Evolutionary conservation across 768 basidiomycete genomes (phyloP).

Genomic region (Boletellus ananiceps): DNA sequence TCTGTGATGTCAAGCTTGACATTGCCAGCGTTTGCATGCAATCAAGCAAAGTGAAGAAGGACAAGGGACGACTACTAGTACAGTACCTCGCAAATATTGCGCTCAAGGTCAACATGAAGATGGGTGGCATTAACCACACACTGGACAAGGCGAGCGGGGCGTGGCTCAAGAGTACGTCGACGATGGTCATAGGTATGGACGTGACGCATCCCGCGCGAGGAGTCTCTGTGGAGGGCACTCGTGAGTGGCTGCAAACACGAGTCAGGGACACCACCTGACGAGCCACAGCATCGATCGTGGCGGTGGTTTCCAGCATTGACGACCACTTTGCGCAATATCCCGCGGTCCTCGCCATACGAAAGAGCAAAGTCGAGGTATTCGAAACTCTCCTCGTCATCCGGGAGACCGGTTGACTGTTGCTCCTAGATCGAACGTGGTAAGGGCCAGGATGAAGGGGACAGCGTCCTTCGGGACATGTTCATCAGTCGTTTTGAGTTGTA

Average conservation of each 20-base stretch:
- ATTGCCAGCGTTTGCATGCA: slow-evolving; percentile 69
- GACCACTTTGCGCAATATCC: slow-evolving; percentile 45
- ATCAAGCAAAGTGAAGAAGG: slow-evolving; percentile 49
- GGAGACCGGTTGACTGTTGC: background rate
- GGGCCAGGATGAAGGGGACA: slow-evolving; percentile 32
- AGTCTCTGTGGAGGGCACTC: slow-evolving; percentile 49
- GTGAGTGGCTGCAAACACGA: slow-evolving; percentile 11
- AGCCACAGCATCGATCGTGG: slow-evolving; percentile 42
- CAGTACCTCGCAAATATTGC: slow-evolving; percentile 55
- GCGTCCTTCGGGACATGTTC: slow-evolving; percentile 43
- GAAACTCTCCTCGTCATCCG: background rate
- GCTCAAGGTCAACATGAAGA: slow-evolving; percentile 53
- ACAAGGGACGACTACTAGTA: slow-evolving; percentile 46
- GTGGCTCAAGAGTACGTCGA: slow-evolving; percentile 40
- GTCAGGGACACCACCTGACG: background rate
- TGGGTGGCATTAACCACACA: slow-evolving; percentile 50
- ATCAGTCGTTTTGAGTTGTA: slow-evolving; percentile 41
- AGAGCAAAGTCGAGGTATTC: slow-evolving; percentile 63
- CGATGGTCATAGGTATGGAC: slow-evolving; percentile 56
- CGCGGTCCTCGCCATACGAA: slow-evolving; percentile 42
- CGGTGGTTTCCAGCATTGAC: slow-evolving; percentile 51
- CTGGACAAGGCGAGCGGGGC: slow-evolving; percentile 36
- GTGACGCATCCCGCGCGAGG: slow-evolving; percentile 71
- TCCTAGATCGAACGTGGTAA: background rate
- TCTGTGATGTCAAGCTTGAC: slow-evolving; percentile 47